These are phyloP conservation scores for Irpex sp. DNA, from an alignment of 1,284 basidiomycete species.

Conservation along the genomic window DNA sequence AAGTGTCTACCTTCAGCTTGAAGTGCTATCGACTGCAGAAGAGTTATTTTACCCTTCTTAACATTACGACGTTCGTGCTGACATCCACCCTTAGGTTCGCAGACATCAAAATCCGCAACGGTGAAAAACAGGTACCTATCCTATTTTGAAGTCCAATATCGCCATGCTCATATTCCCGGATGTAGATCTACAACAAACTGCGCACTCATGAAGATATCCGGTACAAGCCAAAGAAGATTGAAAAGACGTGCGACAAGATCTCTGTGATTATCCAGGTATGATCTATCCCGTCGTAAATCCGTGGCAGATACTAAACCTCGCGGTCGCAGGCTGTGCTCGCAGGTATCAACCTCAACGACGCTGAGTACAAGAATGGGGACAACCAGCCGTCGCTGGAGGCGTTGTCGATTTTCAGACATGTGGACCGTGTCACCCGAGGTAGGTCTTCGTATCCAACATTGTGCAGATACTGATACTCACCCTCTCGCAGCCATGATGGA, in stretches of 20 bases:
- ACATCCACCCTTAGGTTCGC: constrained; percentile 40
- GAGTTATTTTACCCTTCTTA: constrained; percentile 43
- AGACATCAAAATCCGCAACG: constrained; percentile 58
- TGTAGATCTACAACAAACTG: constrained; percentile 58
- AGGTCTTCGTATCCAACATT: constrained; percentile 3
- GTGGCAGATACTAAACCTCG: background rate
- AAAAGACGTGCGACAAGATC: constrained; percentile 64
- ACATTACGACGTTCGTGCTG: background rate
- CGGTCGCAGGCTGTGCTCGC: constrained; percentile 60
- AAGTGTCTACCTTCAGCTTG: constrained; percentile 40
- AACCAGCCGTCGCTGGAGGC: constrained; percentile 70
- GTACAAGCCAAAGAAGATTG: constrained; percentile 61
- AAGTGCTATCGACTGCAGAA: constrained; percentile 57
- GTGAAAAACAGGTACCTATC: constrained; percentile 74
- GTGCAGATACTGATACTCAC: background rate
- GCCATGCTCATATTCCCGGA: background rate
- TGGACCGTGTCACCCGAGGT: constrained; percentile 64
- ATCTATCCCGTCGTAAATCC: background rate
- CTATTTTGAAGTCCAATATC: too few species aligned
- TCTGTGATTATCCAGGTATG: constrained; percentile 67
- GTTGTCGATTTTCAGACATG: constrained; percentile 59
- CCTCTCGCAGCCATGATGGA: constrained; percentile 56
- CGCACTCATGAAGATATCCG: constrained; percentile 66
- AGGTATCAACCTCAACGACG: constrained; percentile 58
- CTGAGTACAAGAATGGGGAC: constrained; percentile 64